These are phyloP conservation scores for Pseudocercospora eumusae DNA, from an alignment of 2,329 filamentous ascomycete species.

Conservation along the genomic window DNA sequence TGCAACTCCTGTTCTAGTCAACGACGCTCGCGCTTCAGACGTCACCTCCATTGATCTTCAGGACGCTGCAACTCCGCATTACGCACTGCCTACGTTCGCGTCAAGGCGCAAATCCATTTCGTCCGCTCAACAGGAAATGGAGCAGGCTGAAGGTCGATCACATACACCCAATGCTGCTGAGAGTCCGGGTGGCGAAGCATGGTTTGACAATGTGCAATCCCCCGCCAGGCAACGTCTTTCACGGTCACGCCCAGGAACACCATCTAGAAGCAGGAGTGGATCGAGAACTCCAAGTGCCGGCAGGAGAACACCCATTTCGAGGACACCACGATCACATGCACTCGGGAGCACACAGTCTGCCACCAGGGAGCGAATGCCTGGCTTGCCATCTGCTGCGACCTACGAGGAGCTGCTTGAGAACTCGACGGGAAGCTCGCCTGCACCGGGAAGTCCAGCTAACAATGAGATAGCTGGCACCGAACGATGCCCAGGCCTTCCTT, in stretches of 20 bases:
- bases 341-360: neutral
- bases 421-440: neutral
- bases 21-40: conserved; percentile 11
- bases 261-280: neutral
- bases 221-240: neutral
- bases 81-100: conserved; percentile 37
- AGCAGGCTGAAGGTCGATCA: conserved; percentile 20
- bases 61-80: conserved; percentile 32
- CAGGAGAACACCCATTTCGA: neutral
- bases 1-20: conserved; percentile 2
- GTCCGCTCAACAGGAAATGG: conserved; percentile 18
- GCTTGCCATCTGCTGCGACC: conserved; percentile 15
- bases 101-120: conserved; percentile 41
- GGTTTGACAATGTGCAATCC: conserved; percentile 10
- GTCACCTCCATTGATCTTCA: conserved; percentile 15
- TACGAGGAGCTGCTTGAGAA: conserved; percentile 20
- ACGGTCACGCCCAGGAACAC: conserved; percentile 4
- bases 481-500: conserved; percentile 25
- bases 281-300: neutral
- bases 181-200: neutral
- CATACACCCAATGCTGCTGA: conserved; percentile 36
- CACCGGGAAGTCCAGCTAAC: neutral
- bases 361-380: conserved; percentile 23
- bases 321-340: neutral
- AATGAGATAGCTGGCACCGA: conserved; percentile 7